Base-by-base conservation (phyloP, 2,329 filamentous ascomycete genomes). In the Dothideomycetes sp. region DNA sequence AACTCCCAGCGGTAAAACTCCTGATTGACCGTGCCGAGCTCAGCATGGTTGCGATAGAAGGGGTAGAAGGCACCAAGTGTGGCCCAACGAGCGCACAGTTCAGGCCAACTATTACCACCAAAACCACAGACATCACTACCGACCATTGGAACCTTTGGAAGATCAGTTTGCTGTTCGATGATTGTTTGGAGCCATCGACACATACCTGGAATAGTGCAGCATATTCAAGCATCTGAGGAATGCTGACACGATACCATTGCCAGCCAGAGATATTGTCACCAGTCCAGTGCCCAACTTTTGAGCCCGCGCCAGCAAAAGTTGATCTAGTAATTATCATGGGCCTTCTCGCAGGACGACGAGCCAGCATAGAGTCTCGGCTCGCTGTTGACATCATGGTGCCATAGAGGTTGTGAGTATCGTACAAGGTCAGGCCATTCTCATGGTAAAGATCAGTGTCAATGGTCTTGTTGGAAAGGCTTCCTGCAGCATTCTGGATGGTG, bases 361-460 rank as follows among this genome's bases (percentile, higher is more conserved):
- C 60, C 5, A 76, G 58, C 81, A 88, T 83, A 1, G 83, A 78
- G 10, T 70, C 59, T 38, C 75, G 71, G 0, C 80, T 82, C 4
- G 74, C 64, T 13, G 68, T 61, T 1, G 78, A 81, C 82, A 87
- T 88, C 77, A 84, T 70, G 52, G 74, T 73, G 1, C 84, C 84
- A 56, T 84, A 86, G 1, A 87, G 60, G 50, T 87, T 87, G 57
- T 88, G 84, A 0, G 78, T 82, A 50, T 88, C 84, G 53, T 84
- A 85, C 58, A 83, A 76, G 15, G 69, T 66, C 25, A 78, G 63
- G 1, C 81, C 81, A 44, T 82, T 78, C 29, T 76, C 69, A 56
- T 85, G 81, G 7, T 79, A 69, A 7, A 84, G 62, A 53, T 84
- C 73, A 0, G 80, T 82, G 47, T 76, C 69, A 39, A 84, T 73